Base-by-base conservation (phyloP, 2,329 filamentous ascomycete genomes). In the Microsporum canis region DNA sequence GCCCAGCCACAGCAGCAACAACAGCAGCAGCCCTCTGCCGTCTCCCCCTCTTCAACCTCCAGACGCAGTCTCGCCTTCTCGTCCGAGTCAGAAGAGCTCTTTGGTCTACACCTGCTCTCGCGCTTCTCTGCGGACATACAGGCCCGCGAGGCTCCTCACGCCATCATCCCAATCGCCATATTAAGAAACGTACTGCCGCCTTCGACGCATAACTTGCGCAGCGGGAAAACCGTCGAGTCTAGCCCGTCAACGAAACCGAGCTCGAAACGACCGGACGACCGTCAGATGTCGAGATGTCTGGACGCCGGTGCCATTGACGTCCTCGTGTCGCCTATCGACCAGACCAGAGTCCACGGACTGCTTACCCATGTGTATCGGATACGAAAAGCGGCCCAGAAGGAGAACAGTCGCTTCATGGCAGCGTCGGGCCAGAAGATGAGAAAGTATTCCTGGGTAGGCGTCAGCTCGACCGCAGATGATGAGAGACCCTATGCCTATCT, bases 221-320 rank as follows among this genome's bases (percentile, higher is more conserved):
- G 43, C 23, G 43, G 43, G 5, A 47, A 29, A 23, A 6, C 23
- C 27, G 43, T 58, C 33, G 56, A 43, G 27, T 6, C 17, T 14
- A 14, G 29, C 31, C 51, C 10, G 23, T n/a, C 34, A 29, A 41
- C 31, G 34, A 56, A 38, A 27, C 29, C 51, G n/a, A 56, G 29
- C 34, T 47, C 43, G n/a, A 17, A 23, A 17, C 29, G 34, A 12
- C 55, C 55, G 6, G 78, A 84, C 62, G 77, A 79, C 10, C 75
- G 78, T 49, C 75, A 80, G 58, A 79, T 91, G 63, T 82, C 86
- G 66, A 84, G 81, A 68, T 96, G 90, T 70, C 76, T 97, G 29
- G 90, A 96, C 69, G 84, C 88, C 3, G 94, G 94, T 39, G 92
- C 92, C 8, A 81, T 88, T 34, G 92, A 97, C 73, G 89, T 96